Evolutionary conservation across 352 stramenopile species (phyloP).

Genomic region (Phytophthora tentaculata): DNA sequence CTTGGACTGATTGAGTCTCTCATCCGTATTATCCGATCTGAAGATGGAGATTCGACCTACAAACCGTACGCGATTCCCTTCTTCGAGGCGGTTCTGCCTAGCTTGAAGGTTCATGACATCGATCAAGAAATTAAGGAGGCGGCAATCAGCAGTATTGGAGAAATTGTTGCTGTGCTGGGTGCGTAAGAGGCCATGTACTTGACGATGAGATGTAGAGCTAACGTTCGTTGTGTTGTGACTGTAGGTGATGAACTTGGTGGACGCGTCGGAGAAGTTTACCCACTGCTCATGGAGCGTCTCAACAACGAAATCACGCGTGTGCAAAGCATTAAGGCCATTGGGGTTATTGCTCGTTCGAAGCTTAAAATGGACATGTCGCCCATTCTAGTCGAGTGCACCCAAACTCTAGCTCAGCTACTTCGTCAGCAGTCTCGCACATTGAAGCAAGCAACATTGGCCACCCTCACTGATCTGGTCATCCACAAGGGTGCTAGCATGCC

Average conservation of each 20-base stretch:
- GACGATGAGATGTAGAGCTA: conserved; percentile 8
- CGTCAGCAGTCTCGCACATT: conserved; percentile 95
- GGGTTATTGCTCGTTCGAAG: conserved; percentile 87
- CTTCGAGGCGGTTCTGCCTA: conserved; percentile 93
- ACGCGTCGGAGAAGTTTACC: conserved; percentile 87
- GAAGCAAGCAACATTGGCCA: conserved; percentile 94
- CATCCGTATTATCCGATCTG: conserved; percentile 78
- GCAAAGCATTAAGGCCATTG: conserved; percentile 96
- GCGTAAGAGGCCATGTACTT: conserved; percentile 15
- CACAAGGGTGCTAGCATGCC: conserved; percentile 76
- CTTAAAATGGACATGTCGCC: conserved; percentile 90
- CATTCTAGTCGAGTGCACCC: conserved; percentile 90
- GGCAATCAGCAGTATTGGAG: conserved; percentile 91
- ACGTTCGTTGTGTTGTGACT: conserved; percentile 16
- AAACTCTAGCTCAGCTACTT: conserved; percentile 91
- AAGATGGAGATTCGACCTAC: conserved; percentile 39
- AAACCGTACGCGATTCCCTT: conserved; percentile 81
- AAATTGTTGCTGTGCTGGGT: conserved; percentile 86
- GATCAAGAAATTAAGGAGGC: conserved; percentile 99
- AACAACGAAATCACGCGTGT: conserved; percentile 98
- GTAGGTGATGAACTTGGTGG: conserved; percentile 81
- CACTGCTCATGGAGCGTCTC: conserved; percentile 95
- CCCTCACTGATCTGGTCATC: conserved; percentile 91
- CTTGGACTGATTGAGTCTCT: conserved; percentile 93
- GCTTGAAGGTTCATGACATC: conserved; percentile 96